Evolutionary conservation across 306 rosid genomes (phyloP).

Genomic region (Gleditsia sinensis): DNA sequence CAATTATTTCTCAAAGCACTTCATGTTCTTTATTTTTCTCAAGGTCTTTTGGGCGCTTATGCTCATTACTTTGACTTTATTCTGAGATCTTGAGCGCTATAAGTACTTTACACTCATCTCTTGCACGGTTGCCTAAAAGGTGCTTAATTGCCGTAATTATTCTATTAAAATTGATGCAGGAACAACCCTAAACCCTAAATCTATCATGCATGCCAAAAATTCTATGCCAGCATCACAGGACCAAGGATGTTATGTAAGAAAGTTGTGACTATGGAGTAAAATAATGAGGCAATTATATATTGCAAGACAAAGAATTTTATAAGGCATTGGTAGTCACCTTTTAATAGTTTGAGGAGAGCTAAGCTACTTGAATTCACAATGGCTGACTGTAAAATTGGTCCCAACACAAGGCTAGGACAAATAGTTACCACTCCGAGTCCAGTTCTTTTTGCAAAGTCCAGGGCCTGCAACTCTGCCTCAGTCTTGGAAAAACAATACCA

Average conservation of each 20-base stretch:
- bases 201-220: neutral
- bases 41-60: too few species aligned
- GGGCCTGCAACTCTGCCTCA: constrained; percentile 70
- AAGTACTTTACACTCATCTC: too few species aligned
- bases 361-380: constrained; percentile 62
- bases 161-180: too few species aligned
- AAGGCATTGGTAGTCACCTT: constrained; percentile 45
- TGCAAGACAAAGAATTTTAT: neutral
- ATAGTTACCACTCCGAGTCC: constrained; percentile 59
- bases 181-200: neutral
- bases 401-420: constrained; percentile 55
- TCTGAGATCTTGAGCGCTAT: too few species aligned
- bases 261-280: neutral
- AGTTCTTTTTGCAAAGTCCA: constrained; percentile 51
- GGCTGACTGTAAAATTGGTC: constrained; percentile 65
- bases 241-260: neutral
- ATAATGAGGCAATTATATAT: constrained; percentile 6
- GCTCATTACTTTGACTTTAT: too few species aligned
- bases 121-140: too few species aligned
- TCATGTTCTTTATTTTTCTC: too few species aligned
- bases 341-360: constrained; percentile 49
- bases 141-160: too few species aligned
- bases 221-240: neutral
- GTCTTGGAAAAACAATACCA: constrained; percentile 84
- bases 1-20: too few species aligned